These are phyloP conservation scores for Peniophora sp. DNA, from an alignment of 1,284 basidiomycete species.

Conservation along the genomic window DNA sequence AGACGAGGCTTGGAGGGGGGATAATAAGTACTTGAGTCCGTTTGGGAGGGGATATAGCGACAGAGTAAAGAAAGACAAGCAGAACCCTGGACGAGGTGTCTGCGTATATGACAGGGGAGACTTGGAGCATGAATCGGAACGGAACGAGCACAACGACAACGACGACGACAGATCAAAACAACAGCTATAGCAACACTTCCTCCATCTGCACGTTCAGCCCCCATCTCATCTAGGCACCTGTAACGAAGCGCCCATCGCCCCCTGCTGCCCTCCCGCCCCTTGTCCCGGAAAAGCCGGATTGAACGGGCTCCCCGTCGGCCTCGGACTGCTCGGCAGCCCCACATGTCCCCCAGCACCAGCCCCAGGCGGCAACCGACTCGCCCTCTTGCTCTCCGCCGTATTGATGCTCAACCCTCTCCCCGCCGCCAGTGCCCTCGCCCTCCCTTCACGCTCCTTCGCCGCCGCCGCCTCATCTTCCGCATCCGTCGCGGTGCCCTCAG, in stretches of 20 bases:
- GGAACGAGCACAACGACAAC: too few relatives aligned
- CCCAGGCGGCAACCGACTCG: constrained; percentile 57
- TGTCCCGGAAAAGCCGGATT: constrained; percentile 11
- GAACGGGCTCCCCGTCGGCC: constrained; percentile 16
- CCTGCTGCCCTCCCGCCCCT: background rate
- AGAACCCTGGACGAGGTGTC: too few relatives aligned
- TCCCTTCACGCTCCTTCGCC: constrained; percentile 24
- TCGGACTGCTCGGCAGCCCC: constrained; percentile 29
- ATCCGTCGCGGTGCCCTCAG: constrained; percentile 60
- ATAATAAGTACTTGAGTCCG: too few relatives aligned
- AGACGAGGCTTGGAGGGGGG: too few relatives aligned
- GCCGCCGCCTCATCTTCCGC: constrained; percentile 35
- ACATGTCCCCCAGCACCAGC: constrained; percentile 24
- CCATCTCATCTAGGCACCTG: constrained; percentile 1
- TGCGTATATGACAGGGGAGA: too few relatives aligned
- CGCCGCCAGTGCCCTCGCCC: constrained; percentile 58
- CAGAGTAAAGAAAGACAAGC: too few relatives aligned
- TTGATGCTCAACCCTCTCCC: constrained; percentile 60
- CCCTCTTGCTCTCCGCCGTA: constrained; percentile 42
- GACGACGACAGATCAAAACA: too few relatives aligned
- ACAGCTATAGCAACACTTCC: too few relatives aligned
- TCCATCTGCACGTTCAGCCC: too few relatives aligned
- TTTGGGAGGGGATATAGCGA: too few relatives aligned
- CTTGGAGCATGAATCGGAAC: too few relatives aligned
- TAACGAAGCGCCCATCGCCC: background rate